A percentile compares a stretch with the other conserved stretches of the same genome.
Evolutionary conservation across 1,139 yeast genomes (phyloP).

Genomic region (Saccharomyces hybrid): DNA sequence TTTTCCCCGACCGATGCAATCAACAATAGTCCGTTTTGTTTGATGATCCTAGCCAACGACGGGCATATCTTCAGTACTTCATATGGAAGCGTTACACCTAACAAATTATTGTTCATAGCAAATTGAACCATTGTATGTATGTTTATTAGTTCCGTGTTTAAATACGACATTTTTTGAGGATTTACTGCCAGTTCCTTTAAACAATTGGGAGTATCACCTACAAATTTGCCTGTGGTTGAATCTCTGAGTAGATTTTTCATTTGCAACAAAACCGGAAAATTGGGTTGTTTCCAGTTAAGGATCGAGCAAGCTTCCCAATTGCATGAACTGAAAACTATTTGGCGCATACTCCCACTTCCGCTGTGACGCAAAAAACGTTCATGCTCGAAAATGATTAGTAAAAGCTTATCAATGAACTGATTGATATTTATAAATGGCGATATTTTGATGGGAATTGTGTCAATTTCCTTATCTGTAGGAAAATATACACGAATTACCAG

Average conservation of each 20-base stretch:
- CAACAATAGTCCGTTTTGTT: constrained; percentile 73
- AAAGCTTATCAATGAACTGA: constrained; percentile 63
- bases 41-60: constrained; percentile 61
- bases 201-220: constrained; percentile 34
- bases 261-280: constrained; percentile 84
- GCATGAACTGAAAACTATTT: constrained; percentile 75
- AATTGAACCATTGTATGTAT: constrained; percentile 60
- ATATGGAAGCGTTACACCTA: constrained; percentile 75
- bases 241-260: constrained; percentile 52
- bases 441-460: constrained; percentile 44
- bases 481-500: constrained; percentile 72
- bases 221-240: constrained; percentile 26
- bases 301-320: constrained; percentile 87
- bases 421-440: constrained; percentile 47
- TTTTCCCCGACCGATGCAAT: constrained; percentile 41
- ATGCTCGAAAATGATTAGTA: constrained; percentile 69
- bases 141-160: constrained; percentile 42
- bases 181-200: constrained; percentile 15
- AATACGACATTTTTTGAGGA: constrained; percentile 25
- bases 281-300: constrained; percentile 96
- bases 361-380: constrained; percentile 47
- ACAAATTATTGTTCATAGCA: constrained; percentile 71
- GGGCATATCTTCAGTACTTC: constrained; percentile 68
- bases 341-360: constrained; percentile 35
- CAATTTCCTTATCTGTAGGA: constrained; percentile 66